A percentile compares a stretch with the other conserved stretches of the same genome.
Evolutionary conservation across 1,284 basidiomycete species (phyloP).

Genomic region (Sanghuangporus sanghuang): DNA sequence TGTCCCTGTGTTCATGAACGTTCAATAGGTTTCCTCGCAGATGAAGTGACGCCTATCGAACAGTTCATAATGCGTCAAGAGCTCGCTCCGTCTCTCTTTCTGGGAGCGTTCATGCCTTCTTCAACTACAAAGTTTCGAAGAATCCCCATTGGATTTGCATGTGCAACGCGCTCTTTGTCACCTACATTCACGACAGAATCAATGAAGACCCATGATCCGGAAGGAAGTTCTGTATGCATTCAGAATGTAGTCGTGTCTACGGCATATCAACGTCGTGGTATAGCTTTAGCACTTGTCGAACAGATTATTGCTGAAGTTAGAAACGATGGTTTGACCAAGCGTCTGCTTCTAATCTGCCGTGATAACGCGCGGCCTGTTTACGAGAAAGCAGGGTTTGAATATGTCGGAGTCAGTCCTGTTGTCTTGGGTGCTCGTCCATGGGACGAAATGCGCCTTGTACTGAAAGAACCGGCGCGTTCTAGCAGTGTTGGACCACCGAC

Average conservation of each 20-base stretch:
- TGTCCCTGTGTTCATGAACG: neutral
- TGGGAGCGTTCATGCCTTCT: slow-evolving; percentile 49
- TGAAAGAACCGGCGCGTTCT: neutral
- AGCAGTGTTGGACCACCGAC: neutral
- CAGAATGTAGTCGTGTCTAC: slow-evolving; percentile 61
- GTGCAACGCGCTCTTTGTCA: slow-evolving; percentile 54
- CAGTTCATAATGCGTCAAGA: slow-evolving; percentile 57
- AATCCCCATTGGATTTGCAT: slow-evolving; percentile 59
- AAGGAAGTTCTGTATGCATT: slow-evolving; percentile 52
- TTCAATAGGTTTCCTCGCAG: slow-evolving; percentile 47
- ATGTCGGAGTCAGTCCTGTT: slow-evolving; percentile 51
- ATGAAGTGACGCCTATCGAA: slow-evolving; percentile 56
- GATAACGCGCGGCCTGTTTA: slow-evolving; percentile 55
- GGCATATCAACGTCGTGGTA: slow-evolving; percentile 38
- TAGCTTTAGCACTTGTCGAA: slow-evolving; percentile 49
- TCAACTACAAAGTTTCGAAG: slow-evolving; percentile 23
- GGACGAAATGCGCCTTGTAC: slow-evolving; percentile 53
- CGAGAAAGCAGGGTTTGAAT: slow-evolving; percentile 54
- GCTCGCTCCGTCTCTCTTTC: slow-evolving; percentile 54
- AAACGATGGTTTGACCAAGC: slow-evolving; percentile 34
- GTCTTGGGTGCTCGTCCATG: slow-evolving; percentile 56
- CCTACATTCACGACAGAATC: slow-evolving; percentile 55
- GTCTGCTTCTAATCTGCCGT: slow-evolving; percentile 57
- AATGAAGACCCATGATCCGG: slow-evolving; percentile 56
- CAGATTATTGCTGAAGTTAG: slow-evolving; percentile 50